phyloP scores from a whole-genome alignment of 2,329 filamentous ascomycete species.

The Trematosphaeria pertusa region DNA sequence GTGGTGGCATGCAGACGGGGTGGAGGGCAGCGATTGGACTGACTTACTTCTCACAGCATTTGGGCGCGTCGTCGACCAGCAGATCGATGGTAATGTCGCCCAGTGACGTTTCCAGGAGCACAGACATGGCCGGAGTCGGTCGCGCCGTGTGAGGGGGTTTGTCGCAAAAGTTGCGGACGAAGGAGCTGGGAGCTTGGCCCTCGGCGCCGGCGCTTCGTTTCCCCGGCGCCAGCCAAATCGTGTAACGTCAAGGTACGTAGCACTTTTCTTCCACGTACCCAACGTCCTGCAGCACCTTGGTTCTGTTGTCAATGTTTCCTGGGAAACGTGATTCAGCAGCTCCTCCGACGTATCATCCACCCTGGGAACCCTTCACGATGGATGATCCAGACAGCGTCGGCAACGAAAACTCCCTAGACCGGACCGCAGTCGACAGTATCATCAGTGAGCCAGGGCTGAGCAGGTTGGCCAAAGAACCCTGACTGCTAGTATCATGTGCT shows the following conservation, averaged over 20 bases:
- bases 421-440: no score
- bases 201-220: not conserved
- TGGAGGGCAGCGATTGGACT: constrained; percentile 18
- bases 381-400: no score
- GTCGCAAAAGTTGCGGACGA: constrained; percentile 26
- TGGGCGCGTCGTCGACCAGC: constrained; percentile 85
- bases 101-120: constrained; percentile 88
- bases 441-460: no score
- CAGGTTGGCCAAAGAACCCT: no score
- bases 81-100: constrained; percentile 97
- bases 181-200: constrained; percentile 8
- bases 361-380: no score
- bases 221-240: not conserved
- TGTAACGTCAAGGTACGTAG: constrained; percentile 7
- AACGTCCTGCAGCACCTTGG: constrained; percentile 3
- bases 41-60: constrained; percentile 91
- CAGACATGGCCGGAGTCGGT: constrained; percentile 71
- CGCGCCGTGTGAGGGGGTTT: constrained; percentile 21
- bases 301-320: constrained; percentile 18
- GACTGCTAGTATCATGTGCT: no score
- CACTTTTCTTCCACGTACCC: not conserved
- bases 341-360: constrained; percentile 12
- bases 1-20: constrained; percentile 2
- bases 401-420: no score
- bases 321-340: constrained; percentile 24